These are phyloP conservation scores for Carpinus fangiana DNA, from an alignment of 306 rosid species.

Conservation along the genomic window DNA sequence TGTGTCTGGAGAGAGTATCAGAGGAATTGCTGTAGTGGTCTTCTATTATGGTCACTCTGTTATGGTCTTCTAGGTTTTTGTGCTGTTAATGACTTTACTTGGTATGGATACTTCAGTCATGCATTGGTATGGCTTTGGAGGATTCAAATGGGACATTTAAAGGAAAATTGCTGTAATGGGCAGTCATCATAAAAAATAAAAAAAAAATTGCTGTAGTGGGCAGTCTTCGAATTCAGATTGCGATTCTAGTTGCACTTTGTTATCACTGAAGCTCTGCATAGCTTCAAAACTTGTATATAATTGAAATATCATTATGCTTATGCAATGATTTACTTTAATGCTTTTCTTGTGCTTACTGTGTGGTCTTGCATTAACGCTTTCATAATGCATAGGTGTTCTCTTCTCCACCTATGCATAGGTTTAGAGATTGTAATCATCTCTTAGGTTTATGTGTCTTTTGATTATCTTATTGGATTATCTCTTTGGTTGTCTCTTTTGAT, in stretches of 20 bases:
- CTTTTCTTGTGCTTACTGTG: conserved; percentile 26
- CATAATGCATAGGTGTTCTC: no score
- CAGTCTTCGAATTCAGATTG: background rate
- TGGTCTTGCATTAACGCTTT: no score
- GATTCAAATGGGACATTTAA: background rate
- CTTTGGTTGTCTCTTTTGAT: no score
- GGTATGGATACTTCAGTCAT: background rate
- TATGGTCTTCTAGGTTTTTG: background rate
- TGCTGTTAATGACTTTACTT: background rate
- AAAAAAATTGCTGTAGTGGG: background rate
- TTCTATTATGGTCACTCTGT: no score
- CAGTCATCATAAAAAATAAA: background rate
- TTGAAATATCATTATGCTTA: conserved; percentile 8
- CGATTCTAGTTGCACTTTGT: background rate
- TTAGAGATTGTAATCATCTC: no score
- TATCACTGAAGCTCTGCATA: no score
- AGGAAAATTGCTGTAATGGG: background rate
- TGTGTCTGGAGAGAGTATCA: background rate
- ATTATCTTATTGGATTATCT: no score
- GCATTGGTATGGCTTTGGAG: background rate
- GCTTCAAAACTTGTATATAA: background rate
- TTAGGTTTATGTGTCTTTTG: no score
- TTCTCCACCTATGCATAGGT: no score
- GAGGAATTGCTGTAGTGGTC: background rate
- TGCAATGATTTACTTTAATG: background rate